Evolutionary conservation across 768 basidiomycete species (phyloP).

Genomic region (Russula foetens): DNA sequence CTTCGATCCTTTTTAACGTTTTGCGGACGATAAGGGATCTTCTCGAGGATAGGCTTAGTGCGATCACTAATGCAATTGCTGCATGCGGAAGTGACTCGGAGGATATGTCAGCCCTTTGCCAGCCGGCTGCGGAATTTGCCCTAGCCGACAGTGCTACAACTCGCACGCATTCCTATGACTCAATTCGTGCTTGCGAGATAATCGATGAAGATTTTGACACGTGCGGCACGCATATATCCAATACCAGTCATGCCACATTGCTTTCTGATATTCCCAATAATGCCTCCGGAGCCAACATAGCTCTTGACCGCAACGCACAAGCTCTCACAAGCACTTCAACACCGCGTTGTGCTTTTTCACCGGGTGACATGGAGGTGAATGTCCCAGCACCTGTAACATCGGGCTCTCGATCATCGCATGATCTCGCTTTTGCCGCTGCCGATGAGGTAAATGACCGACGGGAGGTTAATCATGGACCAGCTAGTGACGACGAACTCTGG

Average conservation of each 20-base stretch:
- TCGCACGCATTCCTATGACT: background rate
- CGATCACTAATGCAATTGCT: constrained; percentile 31
- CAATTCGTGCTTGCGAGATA: background rate
- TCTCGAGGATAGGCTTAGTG: constrained; percentile 31
- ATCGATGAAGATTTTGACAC: background rate
- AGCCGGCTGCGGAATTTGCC: background rate
- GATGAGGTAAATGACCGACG: background rate
- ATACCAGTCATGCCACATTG: constrained; percentile 4
- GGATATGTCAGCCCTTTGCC: background rate
- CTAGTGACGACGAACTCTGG: constrained; percentile 43
- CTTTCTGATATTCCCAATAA: background rate
- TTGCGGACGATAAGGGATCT: constrained; percentile 22
- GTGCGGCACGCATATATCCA: background rate
- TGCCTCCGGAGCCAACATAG: background rate
- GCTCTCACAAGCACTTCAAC: background rate
- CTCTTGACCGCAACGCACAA: background rate
- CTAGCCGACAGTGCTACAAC: background rate
- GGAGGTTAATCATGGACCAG: background rate
- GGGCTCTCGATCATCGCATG: background rate
- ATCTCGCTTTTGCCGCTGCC: background rate
- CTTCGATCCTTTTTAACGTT: background rate
- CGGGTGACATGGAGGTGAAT: background rate
- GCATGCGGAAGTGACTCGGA: constrained; percentile 5
- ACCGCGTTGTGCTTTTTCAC: background rate
- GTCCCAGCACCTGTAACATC: background rate